Conservation (phyloP, 345 rosid genomes). For the Theobroma cacao region DNA sequence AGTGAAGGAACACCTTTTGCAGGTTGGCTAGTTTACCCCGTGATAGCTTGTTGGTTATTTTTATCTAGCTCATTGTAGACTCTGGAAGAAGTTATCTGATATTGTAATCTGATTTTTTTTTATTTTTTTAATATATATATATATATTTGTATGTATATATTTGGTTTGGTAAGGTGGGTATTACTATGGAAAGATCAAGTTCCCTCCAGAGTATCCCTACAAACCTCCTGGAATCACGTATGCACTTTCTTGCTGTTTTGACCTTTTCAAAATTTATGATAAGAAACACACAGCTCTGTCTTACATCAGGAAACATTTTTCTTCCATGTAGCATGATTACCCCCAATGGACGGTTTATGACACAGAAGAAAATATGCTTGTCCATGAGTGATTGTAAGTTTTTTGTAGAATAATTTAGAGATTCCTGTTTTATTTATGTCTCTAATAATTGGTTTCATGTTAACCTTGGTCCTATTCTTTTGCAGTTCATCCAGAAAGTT, state of each 20-base stretch:
- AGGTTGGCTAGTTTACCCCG: conserved; percentile 43
- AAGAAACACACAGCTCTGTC: neutral
- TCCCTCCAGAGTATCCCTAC: conserved; percentile 94
- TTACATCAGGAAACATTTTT: neutral
- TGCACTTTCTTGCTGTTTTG: conserved; percentile 18
- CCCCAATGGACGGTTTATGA: conserved; percentile 95
- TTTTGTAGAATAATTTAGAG: conserved; percentile 7
- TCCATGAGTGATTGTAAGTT: conserved; percentile 99
- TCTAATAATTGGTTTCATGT: conserved; percentile 4
- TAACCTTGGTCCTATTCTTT: conserved; percentile 17
- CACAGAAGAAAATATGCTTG: conserved; percentile 95
- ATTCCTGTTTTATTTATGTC: neutral
- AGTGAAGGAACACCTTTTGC: conserved; percentile 97
- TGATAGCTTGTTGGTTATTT: conserved; percentile 17
- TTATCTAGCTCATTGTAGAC: conserved; percentile 8
- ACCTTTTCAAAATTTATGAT: conserved; percentile 2
- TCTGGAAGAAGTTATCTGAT: conserved; percentile 8
- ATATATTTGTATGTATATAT: no score
- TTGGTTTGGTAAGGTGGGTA: conserved; percentile 53
- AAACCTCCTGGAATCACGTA: conserved; percentile 99
- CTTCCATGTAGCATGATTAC: conserved; percentile 71
- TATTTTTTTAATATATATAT: neutral
- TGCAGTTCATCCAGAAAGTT: conserved; percentile 99
- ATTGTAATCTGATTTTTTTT: neutral
- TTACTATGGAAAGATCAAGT: conserved; percentile 96